These are phyloP conservation scores for Nakazawaea ishiwadae DNA, from an alignment of 805 yeast species.

Conservation along the genomic window DNA sequence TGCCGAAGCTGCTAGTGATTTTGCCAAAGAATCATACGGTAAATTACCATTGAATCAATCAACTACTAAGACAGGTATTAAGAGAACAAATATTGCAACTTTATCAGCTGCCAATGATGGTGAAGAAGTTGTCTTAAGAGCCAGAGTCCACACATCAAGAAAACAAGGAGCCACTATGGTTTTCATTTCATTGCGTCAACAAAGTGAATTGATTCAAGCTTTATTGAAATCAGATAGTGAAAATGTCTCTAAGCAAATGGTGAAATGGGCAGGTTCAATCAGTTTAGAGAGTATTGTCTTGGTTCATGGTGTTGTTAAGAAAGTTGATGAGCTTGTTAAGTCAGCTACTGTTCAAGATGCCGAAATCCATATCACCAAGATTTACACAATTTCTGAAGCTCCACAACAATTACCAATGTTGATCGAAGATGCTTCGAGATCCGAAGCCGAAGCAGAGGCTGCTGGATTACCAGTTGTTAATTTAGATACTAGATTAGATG, in stretches of 20 bases:
- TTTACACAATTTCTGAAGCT: slow-evolving; percentile 77
- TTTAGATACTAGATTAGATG: slow-evolving; percentile 92
- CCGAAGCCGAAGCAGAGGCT: slow-evolving; percentile 91
- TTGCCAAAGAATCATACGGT: slow-evolving; percentile 86
- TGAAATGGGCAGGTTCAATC: slow-evolving; percentile 88
- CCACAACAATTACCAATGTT: slow-evolving; percentile 91
- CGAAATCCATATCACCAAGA: slow-evolving; percentile 74
- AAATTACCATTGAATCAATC: slow-evolving; percentile 85
- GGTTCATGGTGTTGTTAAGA: slow-evolving; percentile 79
- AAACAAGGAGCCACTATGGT: slow-evolving; percentile 95
- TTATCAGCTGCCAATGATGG: slow-evolving; percentile 66
- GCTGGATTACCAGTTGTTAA: slow-evolving; percentile 90
- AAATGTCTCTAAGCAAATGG: slow-evolving; percentile 87
- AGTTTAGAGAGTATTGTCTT: slow-evolving; percentile 88
- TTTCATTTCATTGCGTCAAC: slow-evolving; percentile 90
- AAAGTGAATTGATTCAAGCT: slow-evolving; percentile 76
- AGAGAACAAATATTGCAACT: slow-evolving; percentile 54
- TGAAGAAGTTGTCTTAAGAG: slow-evolving; percentile 78
- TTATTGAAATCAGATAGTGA: slow-evolving; percentile 69
- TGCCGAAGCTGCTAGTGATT: slow-evolving; percentile 72
- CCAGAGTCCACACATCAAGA: slow-evolving; percentile 89
- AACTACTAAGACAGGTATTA: slow-evolving; percentile 52
- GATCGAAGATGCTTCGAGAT: slow-evolving; percentile 94
- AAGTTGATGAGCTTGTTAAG: slow-evolving; percentile 82
- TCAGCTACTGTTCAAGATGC: slow-evolving; percentile 89